phyloP scores from a whole-genome alignment of 257 asterid genomes.

The Jaltomata sinuosa region DNA sequence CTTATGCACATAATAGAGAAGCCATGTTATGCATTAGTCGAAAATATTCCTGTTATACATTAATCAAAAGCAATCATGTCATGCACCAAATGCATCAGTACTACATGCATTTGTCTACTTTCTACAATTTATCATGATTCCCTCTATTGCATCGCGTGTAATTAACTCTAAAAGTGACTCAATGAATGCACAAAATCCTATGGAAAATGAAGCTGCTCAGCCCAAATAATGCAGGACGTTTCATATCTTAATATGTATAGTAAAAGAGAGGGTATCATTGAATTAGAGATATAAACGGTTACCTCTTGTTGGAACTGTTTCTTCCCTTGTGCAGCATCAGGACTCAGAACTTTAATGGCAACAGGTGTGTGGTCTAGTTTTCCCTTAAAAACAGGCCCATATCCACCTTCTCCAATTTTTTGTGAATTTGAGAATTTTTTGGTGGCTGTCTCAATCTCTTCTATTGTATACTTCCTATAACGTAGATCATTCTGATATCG shows the following conservation, averaged over 20 bases:
- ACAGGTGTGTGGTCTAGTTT: slow-evolving; percentile 78
- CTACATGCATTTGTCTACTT: neutral
- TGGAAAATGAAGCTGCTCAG: neutral
- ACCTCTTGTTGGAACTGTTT: slow-evolving; percentile 91
- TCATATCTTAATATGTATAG: neutral
- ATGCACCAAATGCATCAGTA: neutral
- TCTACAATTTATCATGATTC: neutral
- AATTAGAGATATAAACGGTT: neutral
- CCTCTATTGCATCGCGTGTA: neutral
- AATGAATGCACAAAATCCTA: neutral
- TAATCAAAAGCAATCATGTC: neutral
- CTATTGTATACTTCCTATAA: slow-evolving; percentile 53
- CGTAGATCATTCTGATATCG: slow-evolving; percentile 41
- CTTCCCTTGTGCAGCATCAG: slow-evolving; percentile 76
- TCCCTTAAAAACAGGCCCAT: slow-evolving; percentile 73
- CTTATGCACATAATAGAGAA: neutral
- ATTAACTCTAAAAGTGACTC: neutral
- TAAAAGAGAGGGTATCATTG: neutral
- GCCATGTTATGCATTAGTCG: neutral
- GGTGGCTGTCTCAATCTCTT: slow-evolving; percentile 62
- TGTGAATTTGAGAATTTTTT: slow-evolving; percentile 29
- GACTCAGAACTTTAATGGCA: slow-evolving; percentile 66
- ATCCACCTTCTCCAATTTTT: slow-evolving; percentile 85
- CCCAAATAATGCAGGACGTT: neutral
- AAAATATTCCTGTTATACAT: neutral